phyloP scores from a whole-genome alignment of 768 basidiomycete genomes.

The Phaffia tasmanica region DNA sequence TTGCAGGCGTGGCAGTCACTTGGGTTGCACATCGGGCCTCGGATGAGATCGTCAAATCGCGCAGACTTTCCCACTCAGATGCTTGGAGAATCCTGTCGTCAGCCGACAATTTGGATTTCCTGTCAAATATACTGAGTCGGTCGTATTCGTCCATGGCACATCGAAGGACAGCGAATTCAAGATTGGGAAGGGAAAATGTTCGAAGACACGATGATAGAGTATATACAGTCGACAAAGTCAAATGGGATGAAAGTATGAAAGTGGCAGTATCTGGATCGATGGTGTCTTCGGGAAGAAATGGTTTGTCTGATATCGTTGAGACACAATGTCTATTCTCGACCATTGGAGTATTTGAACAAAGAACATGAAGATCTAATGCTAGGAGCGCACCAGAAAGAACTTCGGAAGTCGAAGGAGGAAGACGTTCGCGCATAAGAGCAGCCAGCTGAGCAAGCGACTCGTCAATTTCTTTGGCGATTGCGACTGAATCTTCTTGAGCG shows the following conservation, averaged over 20 bases:
- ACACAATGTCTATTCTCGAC: neutral
- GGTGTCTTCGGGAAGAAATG: neutral
- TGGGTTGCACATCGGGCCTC: neutral
- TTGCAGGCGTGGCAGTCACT: neutral
- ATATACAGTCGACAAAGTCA: conserved; percentile 9
- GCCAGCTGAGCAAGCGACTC: conserved; percentile 3
- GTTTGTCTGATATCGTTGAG: neutral
- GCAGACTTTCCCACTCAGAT: neutral
- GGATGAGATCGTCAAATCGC: neutral
- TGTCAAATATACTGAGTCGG: neutral
- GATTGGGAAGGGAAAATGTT: neutral
- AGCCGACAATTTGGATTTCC: no score
- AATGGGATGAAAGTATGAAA: conserved; percentile 18
- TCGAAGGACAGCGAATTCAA: conserved; percentile 9
- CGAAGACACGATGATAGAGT: conserved; percentile 8
- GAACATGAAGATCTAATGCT: conserved; percentile 7
- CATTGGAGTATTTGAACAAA: neutral
- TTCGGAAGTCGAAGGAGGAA: conserved; percentile 1
- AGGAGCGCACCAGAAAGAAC: conserved; percentile 1
- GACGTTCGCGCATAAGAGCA: conserved; percentile 4
- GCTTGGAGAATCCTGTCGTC: neutral
- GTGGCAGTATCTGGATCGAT: conserved; percentile 2
- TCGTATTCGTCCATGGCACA: conserved; percentile 12
- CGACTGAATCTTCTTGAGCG: neutral
- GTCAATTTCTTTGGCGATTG: neutral